phyloP scores from a whole-genome alignment of 2,329 filamentous ascomycete genomes.

The Phaeoacremonium minimum region DNA sequence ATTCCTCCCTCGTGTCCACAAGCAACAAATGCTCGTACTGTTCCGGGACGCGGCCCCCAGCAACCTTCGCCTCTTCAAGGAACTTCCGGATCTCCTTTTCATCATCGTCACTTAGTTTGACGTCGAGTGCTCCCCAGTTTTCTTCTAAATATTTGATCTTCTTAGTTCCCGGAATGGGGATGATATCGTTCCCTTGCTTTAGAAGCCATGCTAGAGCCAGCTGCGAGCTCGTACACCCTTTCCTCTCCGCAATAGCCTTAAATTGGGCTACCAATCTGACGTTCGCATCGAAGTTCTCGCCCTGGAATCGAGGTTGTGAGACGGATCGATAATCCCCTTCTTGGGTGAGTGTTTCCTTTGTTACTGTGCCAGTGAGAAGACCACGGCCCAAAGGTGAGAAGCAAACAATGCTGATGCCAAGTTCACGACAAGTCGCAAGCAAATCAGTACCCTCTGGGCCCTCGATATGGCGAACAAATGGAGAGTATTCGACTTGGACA shows the following conservation, averaged over 20 bases:
- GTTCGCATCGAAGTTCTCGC: conserved; percentile 47
- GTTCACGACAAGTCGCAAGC: conserved; percentile 38
- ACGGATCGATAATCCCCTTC: conserved; percentile 25
- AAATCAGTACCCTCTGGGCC: conserved; percentile 29
- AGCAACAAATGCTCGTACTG: too few species aligned
- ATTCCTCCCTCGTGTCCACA: too few species aligned
- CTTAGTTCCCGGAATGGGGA: conserved; percentile 50
- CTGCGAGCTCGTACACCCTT: conserved; percentile 42
- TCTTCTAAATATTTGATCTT: conserved; percentile 39
- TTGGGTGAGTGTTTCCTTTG: conserved; percentile 31
- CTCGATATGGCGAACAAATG: conserved; percentile 46
- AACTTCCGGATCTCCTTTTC: background rate
- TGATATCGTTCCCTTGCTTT: conserved; percentile 47
- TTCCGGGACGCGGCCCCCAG: background rate
- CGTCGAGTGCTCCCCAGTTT: conserved; percentile 26
- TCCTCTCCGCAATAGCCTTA: conserved; percentile 17
- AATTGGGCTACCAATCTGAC: conserved; percentile 21
- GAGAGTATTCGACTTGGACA: conserved; percentile 50
- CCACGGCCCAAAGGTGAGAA: conserved; percentile 37
- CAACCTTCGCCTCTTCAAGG: background rate
- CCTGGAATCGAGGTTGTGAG: conserved; percentile 32
- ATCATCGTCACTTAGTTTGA: conserved; percentile 26
- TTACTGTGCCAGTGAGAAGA: conserved; percentile 32
- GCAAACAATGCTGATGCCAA: conserved; percentile 36
- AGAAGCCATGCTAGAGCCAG: conserved; percentile 54